Evolutionary conservation across 75 land plant genomes (phyloP).

Genomic region (Picea glauca): DNA sequence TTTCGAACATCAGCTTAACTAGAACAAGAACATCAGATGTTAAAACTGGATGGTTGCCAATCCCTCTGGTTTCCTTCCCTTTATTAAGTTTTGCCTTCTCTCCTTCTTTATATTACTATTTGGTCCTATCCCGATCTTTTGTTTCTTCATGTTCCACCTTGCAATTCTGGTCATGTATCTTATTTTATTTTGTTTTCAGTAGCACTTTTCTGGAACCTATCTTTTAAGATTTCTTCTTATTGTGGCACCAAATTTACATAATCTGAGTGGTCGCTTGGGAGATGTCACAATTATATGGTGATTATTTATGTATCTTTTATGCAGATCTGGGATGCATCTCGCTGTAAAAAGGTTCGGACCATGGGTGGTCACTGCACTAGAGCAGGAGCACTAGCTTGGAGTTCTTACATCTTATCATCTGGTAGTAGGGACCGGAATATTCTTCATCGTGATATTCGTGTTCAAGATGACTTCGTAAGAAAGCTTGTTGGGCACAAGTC

Average conservation of each 20-base stretch:
- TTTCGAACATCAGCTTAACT: no score
- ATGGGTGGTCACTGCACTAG: constrained; percentile 83
- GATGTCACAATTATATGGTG: no score
- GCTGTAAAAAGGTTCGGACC: constrained; percentile 67
- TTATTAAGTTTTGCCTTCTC: not conserved
- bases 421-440: constrained; percentile 79
- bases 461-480: constrained; percentile 68
- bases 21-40: no score
- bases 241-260: not conserved
- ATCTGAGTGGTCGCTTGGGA: no score
- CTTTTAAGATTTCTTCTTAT: not conserved
- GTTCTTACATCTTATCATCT: constrained; percentile 70
- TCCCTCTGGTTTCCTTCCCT: no score
- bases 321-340: constrained; percentile 89
- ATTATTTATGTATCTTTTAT: not conserved
- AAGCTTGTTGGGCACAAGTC: constrained; percentile 82
- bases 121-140: not conserved
- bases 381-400: constrained; percentile 86
- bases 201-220: not conserved
- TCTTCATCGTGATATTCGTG: constrained; percentile 78
- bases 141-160: not conserved
- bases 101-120: not conserved
- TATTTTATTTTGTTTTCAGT: not conserved
- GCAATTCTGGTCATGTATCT: not conserved
- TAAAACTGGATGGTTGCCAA: no score